phyloP scores from a whole-genome alignment of 371 early-diverging fungal genomes.

The Blastocladiella emersonii region DNA sequence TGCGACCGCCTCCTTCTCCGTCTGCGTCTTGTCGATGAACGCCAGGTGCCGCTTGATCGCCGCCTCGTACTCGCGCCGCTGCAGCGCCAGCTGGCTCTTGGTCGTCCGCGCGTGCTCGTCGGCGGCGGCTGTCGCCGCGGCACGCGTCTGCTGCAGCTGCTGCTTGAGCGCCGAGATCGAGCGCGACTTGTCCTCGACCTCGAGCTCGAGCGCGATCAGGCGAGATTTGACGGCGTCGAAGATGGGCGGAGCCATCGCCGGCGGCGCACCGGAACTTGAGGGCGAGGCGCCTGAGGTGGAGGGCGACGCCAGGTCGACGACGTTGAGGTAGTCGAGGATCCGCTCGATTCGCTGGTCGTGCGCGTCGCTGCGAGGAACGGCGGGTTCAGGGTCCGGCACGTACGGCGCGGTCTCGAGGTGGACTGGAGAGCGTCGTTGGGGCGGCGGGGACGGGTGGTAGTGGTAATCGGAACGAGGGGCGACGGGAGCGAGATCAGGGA shows the following conservation, averaged over 20 bases:
- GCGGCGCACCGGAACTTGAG: background rate
- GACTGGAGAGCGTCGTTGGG: background rate
- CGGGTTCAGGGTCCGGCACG: no score
- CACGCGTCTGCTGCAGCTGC: background rate
- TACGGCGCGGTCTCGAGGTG: background rate
- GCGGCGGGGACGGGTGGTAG: background rate
- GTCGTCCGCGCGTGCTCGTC: background rate
- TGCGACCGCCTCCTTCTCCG: slow-evolving; percentile 33
- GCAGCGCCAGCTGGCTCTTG: slow-evolving; percentile 29
- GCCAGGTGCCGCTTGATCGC: slow-evolving; percentile 30
- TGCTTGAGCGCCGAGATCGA: background rate
- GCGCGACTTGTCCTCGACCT: background rate
- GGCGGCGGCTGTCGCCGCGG: background rate
- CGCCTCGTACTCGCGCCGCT: slow-evolving; percentile 36
- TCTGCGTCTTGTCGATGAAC: slow-evolving; percentile 31
- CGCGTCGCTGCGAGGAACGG: background rate
- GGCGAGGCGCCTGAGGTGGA: background rate
- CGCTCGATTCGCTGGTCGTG: background rate
- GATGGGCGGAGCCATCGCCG: background rate
- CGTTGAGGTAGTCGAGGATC: slow-evolving; percentile 1
- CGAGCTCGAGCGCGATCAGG: background rate
- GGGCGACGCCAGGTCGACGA: background rate
- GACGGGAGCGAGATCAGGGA: no score
- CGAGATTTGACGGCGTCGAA: slow-evolving; percentile 1
- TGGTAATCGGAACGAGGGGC: no score